A percentile compares a stretch with the other conserved stretches of the same genome.
These are phyloP conservation scores for Boletus sp. DNA, from an alignment of 1,284 basidiomycete genomes.

Conservation along the genomic window DNA sequence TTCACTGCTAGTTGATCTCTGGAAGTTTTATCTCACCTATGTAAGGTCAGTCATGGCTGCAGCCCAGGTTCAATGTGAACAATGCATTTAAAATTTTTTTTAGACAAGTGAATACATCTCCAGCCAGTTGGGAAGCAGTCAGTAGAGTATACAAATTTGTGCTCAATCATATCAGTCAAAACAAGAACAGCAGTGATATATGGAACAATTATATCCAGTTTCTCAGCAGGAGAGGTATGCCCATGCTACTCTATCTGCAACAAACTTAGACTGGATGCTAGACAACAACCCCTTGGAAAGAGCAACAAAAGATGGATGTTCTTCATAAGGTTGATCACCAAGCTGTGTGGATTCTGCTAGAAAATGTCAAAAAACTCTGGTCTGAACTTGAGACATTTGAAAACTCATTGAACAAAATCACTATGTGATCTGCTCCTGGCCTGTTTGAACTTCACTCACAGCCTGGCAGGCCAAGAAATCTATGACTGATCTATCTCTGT, in stretches of 20 bases:
- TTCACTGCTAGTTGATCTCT: conserved; percentile 83
- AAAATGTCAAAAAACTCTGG: conserved; percentile 94
- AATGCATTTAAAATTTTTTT: conserved; percentile 12
- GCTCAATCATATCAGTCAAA: conserved; percentile 84
- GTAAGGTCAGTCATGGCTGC: conserved; percentile 56
- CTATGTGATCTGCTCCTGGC: conserved; percentile 43
- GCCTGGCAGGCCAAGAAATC: conserved; percentile 85
- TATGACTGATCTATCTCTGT: conserved; percentile 78
- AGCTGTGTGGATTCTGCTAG: conserved; percentile 90
- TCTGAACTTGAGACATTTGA: conserved; percentile 95
- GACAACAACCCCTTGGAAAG: conserved; percentile 87
- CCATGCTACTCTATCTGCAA: background rate
- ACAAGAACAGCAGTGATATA: conserved; percentile 74
- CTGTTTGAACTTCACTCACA: conserved; percentile 9
- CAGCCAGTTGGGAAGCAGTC: conserved; percentile 68
- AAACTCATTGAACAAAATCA: conserved; percentile 86
- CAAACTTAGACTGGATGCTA: conserved; percentile 28
- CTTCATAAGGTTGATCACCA: conserved; percentile 92
- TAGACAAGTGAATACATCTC: conserved; percentile 56
- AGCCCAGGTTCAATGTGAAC: conserved; percentile 4
- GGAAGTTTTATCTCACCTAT: conserved; percentile 83
- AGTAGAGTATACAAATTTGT: conserved; percentile 95
- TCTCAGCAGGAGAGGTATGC: conserved; percentile 75
- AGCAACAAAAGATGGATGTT: conserved; percentile 93
- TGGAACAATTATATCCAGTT: conserved; percentile 84